A percentile compares a stretch with the other conserved stretches of the same genome.
These are phyloP conservation scores for Sclerotinia spermophila DNA, from an alignment of 2,329 filamentous ascomycete genomes.

Conservation along the genomic window DNA sequence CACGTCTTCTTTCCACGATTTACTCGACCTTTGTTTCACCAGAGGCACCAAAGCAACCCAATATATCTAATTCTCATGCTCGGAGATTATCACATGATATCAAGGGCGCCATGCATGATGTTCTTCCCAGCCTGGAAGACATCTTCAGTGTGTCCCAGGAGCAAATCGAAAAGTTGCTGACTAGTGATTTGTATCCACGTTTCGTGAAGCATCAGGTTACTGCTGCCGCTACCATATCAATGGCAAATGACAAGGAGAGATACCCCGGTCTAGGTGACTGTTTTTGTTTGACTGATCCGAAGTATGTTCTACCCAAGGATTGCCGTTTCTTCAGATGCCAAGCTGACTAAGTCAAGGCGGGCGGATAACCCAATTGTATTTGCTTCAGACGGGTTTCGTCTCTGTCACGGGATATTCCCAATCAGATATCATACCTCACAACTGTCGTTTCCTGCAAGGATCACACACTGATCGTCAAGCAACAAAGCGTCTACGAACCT, in stretches of 20 bases:
- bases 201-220: conserved; percentile 53
- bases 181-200: conserved; percentile 47
- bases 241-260: conserved; percentile 41
- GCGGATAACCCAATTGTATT: conserved; percentile 49
- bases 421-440: conserved; percentile 47
- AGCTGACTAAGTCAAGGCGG: conserved; percentile 28
- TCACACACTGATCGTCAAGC: conserved; percentile 44
- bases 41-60: conserved; percentile 35
- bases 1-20: conserved; percentile 45
- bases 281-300: conserved; percentile 55
- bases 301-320: conserved; percentile 22
- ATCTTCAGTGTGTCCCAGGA: conserved; percentile 42
- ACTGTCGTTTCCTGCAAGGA: conserved; percentile 50
- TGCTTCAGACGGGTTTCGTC: conserved; percentile 51
- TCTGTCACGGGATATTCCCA: conserved; percentile 49
- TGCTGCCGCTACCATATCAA: conserved; percentile 43
- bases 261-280: conserved; percentile 56
- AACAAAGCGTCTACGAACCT: conserved; percentile 42
- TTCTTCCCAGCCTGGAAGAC: conserved; percentile 33
- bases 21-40: conserved; percentile 43
- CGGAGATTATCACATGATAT: conserved; percentile 27
- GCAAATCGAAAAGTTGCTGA: conserved; percentile 45
- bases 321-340: neutral
- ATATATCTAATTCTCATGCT: conserved; percentile 26
- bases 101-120: conserved; percentile 29